A percentile compares a stretch with the other conserved stretches of the same genome.
Evolutionary conservation across 441 rosid species (phyloP).

Genomic region (Pelargonium australe): DNA sequence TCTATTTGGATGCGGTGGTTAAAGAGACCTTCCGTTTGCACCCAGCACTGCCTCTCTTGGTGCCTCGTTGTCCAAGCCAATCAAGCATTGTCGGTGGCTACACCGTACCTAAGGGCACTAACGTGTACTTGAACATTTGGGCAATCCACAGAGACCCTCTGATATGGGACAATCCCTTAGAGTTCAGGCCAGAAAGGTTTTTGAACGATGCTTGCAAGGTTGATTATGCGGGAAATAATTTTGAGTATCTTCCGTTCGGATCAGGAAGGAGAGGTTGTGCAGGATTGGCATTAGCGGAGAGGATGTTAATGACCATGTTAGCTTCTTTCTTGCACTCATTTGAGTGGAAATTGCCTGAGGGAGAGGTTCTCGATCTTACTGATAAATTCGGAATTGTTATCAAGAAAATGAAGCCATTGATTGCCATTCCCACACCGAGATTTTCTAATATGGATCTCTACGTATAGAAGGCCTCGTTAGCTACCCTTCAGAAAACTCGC

Average conservation of each 20-base stretch:
- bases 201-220: not conserved
- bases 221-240: not conserved
- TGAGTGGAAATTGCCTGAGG: not conserved
- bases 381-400: not conserved
- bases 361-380: not conserved
- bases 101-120: not conserved
- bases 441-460: not conserved
- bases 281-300: not conserved
- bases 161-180: not conserved
- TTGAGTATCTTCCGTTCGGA: not conserved
- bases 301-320: not conserved
- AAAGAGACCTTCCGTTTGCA: not conserved
- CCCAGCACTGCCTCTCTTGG: not conserved
- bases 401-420: not conserved
- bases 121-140: not conserved
- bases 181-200: not conserved
- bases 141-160: not conserved
- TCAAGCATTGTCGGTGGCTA: not conserved
- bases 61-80: not conserved
- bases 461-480: too few species aligned
- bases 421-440: not conserved
- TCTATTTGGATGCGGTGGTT: not conserved
- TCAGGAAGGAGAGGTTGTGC: not conserved
- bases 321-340: not conserved
- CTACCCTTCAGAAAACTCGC: too few species aligned